phyloP scores from a whole-genome alignment of 2,329 filamentous ascomycete genomes.

The Fusarium illudens region DNA sequence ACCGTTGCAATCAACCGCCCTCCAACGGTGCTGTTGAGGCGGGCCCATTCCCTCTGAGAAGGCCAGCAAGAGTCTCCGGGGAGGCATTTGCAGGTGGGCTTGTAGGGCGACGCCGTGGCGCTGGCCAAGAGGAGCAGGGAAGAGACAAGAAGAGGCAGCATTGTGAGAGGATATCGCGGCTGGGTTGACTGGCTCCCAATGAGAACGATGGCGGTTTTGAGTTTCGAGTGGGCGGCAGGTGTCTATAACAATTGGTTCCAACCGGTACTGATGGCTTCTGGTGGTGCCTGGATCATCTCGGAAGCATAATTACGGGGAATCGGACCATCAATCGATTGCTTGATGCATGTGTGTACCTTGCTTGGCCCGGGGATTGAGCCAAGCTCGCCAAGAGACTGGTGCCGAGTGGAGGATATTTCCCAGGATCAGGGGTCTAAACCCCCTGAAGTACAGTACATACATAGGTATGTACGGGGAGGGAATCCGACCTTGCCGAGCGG shows the following conservation, averaged over 20 bases:
- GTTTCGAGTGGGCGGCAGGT: not conserved
- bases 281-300: not conserved
- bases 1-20: slow-evolving; percentile 60
- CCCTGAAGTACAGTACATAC: too few species aligned
- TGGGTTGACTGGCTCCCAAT: not conserved
- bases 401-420: not conserved
- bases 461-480: too few species aligned
- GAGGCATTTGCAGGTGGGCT: slow-evolving; percentile 16
- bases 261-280: not conserved
- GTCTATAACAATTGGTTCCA: not conserved
- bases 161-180: not conserved
- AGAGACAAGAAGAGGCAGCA: not conserved
- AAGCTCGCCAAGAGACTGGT: not conserved
- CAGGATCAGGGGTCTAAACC: not conserved
- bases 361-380: not conserved
- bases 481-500: not conserved
- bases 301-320: not conserved
- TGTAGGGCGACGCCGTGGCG: not conserved
- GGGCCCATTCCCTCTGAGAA: slow-evolving; percentile 51
- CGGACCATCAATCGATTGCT: not conserved
- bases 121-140: slow-evolving; percentile 3
- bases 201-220: not conserved
- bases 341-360: not conserved
- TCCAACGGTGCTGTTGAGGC: slow-evolving; percentile 59
- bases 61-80: slow-evolving; percentile 65